Evolutionary conservation across 2,329 filamentous ascomycete genomes (phyloP), one percentile per base, ranked within the genome.

Genomic region (Elsinoe batatas): DNA sequence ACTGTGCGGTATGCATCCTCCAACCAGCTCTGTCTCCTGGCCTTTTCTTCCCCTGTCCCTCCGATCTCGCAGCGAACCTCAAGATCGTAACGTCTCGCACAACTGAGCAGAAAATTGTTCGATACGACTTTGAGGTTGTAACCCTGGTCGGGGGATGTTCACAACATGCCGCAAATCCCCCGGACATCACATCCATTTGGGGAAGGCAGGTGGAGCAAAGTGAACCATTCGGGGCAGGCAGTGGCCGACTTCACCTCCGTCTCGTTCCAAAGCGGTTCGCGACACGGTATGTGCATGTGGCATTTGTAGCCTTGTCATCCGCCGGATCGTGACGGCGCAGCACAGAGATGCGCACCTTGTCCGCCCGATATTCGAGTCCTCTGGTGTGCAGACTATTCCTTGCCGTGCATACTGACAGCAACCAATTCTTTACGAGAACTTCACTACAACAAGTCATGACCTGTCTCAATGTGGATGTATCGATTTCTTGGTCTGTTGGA

Each of bases 171-270:
- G 47, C 47, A n/a, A 36, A 51, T 51, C 47, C 32, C 18, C 32
- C 47, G 26, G 47, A 32, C 32, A 38, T 51, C 47, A 38, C 33
- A 38, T 22, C 47, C 47, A 17, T 26, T 51, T 37, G 47, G 17
- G 47, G 47, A 51, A 51, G 47, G 47, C 47, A 51, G 22, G 32
- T 51, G 47, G 26, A 35, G 33, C 36, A 26, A 13, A 22, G 15
- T n/a, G 32, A 26, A 22, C 18, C 35, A 15, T 37, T 37, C 20
- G 12, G 47, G 47, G 32, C 32, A 38, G 47, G 35, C 32, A 51
- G 13, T 11, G 35, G 18, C 32, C 26, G 22, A 36, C 44, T 49
- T 49, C 26, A 20, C 32, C 32, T 51, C 13, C 47, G 15, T 18
- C 17, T 51, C 47, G 18, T 50, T 35, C 47, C 32, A 51, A 36